A percentile compares a stretch with the other conserved stretches of the same genome.
phyloP scores from a whole-genome alignment of 768 basidiomycete species.

The Amyloporia xantha region DNA sequence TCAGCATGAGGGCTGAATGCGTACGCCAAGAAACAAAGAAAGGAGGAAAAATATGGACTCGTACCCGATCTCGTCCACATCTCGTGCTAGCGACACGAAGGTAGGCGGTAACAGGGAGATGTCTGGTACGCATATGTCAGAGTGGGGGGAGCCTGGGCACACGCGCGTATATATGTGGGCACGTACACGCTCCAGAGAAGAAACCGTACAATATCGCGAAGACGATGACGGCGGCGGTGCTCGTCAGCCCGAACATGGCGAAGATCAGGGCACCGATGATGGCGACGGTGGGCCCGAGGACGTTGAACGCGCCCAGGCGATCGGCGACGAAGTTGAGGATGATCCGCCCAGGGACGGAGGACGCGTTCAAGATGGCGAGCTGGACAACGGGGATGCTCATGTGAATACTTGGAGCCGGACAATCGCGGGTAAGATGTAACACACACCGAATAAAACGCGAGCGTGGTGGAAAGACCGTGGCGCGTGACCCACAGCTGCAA shows the following conservation, averaged over 20 bases:
- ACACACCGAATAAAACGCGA: conserved; percentile 15
- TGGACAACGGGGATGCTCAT: neutral
- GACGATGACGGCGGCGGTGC: conserved; percentile 28
- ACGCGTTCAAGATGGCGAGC: conserved; percentile 45
- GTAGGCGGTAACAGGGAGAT: conserved; percentile 14
- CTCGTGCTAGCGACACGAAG: conserved; percentile 5
- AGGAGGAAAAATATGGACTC: neutral
- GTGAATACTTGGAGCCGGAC: neutral
- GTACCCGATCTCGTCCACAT: conserved; percentile 12
- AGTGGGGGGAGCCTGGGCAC: too few species aligned
- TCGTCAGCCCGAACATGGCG: conserved; percentile 29
- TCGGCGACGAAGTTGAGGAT: conserved; percentile 50
- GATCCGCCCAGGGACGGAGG: conserved; percentile 47
- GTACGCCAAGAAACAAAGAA: neutral
- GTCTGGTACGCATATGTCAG: neutral
- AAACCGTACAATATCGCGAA: conserved; percentile 41
- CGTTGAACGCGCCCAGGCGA: conserved; percentile 41
- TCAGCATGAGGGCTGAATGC: neutral
- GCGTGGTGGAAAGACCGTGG: conserved; percentile 8
- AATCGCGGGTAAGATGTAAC: neutral
- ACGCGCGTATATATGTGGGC: neutral
- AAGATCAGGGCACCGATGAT: conserved; percentile 33
- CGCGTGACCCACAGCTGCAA: conserved; percentile 12
- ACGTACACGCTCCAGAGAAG: conserved; percentile 37
- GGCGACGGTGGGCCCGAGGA: conserved; percentile 25